These are phyloP conservation scores for Cercospora sojina DNA, from an alignment of 2,329 filamentous ascomycete genomes.

Conservation along the genomic window DNA sequence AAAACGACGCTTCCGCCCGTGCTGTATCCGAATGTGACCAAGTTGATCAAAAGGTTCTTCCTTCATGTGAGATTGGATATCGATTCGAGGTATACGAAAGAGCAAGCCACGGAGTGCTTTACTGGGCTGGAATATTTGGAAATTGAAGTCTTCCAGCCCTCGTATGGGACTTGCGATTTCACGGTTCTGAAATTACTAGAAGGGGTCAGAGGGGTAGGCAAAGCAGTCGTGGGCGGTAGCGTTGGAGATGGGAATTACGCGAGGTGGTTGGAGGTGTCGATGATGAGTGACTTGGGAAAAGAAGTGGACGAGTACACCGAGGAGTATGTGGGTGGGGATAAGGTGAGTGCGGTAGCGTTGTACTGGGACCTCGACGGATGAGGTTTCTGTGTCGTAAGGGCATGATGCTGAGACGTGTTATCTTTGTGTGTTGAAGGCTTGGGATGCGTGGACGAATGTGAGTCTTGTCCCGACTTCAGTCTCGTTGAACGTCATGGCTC, in stretches of 20 bases:
- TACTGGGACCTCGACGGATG: constrained; percentile 13
- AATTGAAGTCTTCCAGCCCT: constrained; percentile 52
- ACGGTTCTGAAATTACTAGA: constrained; percentile 47
- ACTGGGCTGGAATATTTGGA: constrained; percentile 48
- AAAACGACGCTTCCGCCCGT: constrained; percentile 38
- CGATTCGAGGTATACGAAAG: constrained; percentile 47
- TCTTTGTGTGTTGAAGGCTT: background rate
- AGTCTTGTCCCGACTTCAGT: background rate
- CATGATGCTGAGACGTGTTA: constrained; percentile 6
- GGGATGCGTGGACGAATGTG: constrained; percentile 14
- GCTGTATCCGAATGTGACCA: constrained; percentile 33
- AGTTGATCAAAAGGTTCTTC: constrained; percentile 46
- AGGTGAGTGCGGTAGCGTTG: constrained; percentile 8
- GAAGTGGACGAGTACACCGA: constrained; percentile 31
- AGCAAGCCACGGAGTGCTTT: constrained; percentile 46
- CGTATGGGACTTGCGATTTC: constrained; percentile 46
- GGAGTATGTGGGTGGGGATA: constrained; percentile 24
- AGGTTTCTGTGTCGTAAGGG: background rate
- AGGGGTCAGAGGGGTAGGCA: constrained; percentile 47
- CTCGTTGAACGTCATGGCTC: background rate
- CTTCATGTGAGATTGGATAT: constrained; percentile 51
- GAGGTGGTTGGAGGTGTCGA: constrained; percentile 46
- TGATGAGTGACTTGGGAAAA: constrained; percentile 42
- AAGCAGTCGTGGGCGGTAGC: constrained; percentile 46
- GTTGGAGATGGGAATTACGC: constrained; percentile 44